Evolutionary conservation across 495 filamentous ascomycete genomes (phyloP).

Genomic region (Talaromyces liani): DNA sequence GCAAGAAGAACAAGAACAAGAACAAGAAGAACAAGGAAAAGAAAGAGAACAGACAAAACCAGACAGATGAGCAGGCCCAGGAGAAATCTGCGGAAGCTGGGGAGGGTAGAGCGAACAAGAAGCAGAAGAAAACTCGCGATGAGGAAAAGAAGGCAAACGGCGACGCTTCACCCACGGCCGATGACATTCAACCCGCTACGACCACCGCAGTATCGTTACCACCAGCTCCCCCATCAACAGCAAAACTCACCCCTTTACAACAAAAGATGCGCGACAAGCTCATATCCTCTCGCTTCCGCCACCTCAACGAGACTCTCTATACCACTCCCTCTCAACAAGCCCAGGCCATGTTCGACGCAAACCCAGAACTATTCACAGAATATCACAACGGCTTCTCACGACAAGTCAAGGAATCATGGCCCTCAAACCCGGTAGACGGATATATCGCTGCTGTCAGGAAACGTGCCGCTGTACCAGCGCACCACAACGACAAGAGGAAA

Average conservation of each 20-base stretch:
- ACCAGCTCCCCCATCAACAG: constrained; percentile 25
- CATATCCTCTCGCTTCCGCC: constrained; percentile 87
- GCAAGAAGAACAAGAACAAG: constrained; percentile 38
- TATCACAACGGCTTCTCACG: constrained; percentile 93
- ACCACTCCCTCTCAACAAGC: constrained; percentile 78
- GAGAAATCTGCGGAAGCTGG: not conserved
- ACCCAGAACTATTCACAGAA: constrained; percentile 84
- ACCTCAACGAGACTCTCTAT: constrained; percentile 94
- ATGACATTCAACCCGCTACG: constrained; percentile 16
- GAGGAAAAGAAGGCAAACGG: constrained; percentile 25
- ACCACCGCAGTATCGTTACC: constrained; percentile 19
- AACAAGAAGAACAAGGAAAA: constrained; percentile 27
- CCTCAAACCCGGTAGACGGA: constrained; percentile 83
- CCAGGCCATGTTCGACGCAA: constrained; percentile 65
- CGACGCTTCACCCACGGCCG: constrained; percentile 10
- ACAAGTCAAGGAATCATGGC: constrained; percentile 86
- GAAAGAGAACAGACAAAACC: constrained; percentile 22
- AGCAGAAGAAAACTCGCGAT: constrained; percentile 32
- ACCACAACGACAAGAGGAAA: constrained; percentile 28
- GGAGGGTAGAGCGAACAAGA: constrained; percentile 18
- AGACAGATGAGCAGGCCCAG: constrained; percentile 10
- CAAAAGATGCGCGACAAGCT: constrained; percentile 89
- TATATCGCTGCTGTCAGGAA: constrained; percentile 63
- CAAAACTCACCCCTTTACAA: constrained; percentile 82
- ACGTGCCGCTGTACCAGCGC: constrained; percentile 37